A percentile compares a stretch with the other conserved stretches of the same genome.
Evolutionary conservation across 2,329 filamentous ascomycete species (phyloP).

Genomic region (Coniochaeta sp.): DNA sequence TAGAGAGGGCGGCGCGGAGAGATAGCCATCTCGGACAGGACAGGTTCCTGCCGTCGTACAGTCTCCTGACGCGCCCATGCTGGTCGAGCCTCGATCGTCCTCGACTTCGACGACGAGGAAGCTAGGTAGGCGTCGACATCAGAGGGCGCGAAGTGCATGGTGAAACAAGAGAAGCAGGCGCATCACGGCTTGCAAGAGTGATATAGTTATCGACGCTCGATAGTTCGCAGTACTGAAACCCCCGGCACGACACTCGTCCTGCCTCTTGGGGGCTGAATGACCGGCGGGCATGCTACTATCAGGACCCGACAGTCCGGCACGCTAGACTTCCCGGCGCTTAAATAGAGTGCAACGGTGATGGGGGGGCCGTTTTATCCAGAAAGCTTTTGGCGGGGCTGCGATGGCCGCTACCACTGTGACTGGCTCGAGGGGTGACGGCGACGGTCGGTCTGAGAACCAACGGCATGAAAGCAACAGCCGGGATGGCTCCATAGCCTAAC

Average conservation of each 20-base stretch:
- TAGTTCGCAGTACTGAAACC: neutral
- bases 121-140: neutral
- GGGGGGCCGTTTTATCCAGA: neutral
- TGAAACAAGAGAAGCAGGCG: neutral
- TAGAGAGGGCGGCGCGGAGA: constrained; percentile 10
- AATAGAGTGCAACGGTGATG: neutral
- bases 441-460: neutral
- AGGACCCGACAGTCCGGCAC: neutral
- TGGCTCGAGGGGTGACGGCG: neutral
- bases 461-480: constrained; percentile 1
- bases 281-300: neutral
- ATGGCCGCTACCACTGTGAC: neutral
- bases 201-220: neutral
- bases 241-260: neutral
- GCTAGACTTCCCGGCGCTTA: neutral
- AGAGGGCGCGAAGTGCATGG: neutral
- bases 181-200: neutral
- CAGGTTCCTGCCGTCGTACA: constrained; percentile 12
- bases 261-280: neutral
- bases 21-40: constrained; percentile 10
- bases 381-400: neutral
- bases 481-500: neutral
- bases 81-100: neutral
- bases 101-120: neutral
- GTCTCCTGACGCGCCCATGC: constrained; percentile 12